Conservation (phyloP, 331 rosid species). For the Cydonia oblonga region DNA sequence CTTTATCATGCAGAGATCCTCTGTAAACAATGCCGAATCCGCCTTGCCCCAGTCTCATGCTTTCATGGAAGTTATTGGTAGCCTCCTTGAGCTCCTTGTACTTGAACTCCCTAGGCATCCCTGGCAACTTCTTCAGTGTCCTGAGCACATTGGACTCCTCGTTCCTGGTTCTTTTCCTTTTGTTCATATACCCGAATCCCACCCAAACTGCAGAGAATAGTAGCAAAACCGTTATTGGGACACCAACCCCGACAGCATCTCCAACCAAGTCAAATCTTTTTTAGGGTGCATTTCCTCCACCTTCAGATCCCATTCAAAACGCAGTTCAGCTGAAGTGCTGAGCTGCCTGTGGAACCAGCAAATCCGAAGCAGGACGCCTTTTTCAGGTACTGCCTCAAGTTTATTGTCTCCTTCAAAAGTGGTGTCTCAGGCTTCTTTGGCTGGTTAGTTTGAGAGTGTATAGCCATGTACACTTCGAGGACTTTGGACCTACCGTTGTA, state of each 20-base stretch:
- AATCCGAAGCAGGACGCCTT: slow-evolving; percentile 31
- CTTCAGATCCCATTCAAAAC: slow-evolving; percentile 27
- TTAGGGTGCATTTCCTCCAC: slow-evolving; percentile 7
- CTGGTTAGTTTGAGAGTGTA: background rate
- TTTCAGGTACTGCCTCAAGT: slow-evolving; percentile 16
- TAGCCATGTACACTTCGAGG: slow-evolving; percentile 35
- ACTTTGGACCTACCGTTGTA: slow-evolving; percentile 25
- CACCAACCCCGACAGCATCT: slow-evolving; percentile 20
- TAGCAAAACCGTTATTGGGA: slow-evolving; percentile 3
- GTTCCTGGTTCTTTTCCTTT: slow-evolving; percentile 7
- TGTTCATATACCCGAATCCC: slow-evolving; percentile 13
- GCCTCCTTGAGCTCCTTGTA: slow-evolving; percentile 34
- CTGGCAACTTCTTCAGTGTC: slow-evolving; percentile 31
- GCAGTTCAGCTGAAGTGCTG: slow-evolving; percentile 24
- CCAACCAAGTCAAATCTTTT: slow-evolving; percentile 12
- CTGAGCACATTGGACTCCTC: slow-evolving; percentile 24
- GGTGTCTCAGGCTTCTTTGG: slow-evolving; percentile 19
- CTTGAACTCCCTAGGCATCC: slow-evolving; percentile 39
- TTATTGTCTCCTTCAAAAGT: slow-evolving; percentile 16
- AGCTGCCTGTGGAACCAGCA: slow-evolving; percentile 33
- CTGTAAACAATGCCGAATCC: slow-evolving; percentile 42
- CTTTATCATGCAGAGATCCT: slow-evolving; percentile 23
- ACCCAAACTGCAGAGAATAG: slow-evolving; percentile 7
- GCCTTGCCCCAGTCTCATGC: slow-evolving; percentile 40
- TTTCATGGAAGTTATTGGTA: slow-evolving; percentile 29